These are phyloP conservation scores for Amphichorda felina DNA, from an alignment of 2,329 filamentous ascomycete species.

Conservation along the genomic window DNA sequence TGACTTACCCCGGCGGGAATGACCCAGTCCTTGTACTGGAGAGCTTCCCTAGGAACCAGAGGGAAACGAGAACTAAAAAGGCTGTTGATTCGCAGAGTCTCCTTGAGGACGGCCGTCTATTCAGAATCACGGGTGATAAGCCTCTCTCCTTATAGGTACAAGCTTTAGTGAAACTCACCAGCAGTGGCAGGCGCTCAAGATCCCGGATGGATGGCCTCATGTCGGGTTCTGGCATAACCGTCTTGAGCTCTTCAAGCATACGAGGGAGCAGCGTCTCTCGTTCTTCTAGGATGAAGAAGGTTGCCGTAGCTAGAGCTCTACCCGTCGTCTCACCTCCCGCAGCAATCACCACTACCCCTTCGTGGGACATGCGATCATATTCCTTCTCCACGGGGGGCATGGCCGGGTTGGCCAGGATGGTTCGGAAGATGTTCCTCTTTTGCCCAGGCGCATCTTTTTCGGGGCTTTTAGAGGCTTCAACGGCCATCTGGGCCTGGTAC, in stretches of 20 bases:
- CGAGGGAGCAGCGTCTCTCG: background rate
- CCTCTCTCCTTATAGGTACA: background rate
- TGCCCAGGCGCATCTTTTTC: background rate
- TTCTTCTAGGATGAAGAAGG: constrained; percentile 1
- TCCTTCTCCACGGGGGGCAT: background rate
- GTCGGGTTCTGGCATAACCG: constrained; percentile 1
- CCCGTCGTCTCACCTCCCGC: constrained; percentile 3
- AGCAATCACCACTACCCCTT: constrained; percentile 2
- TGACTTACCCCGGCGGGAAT: constrained; percentile 2
- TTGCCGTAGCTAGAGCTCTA: background rate
- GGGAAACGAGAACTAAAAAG: constrained; percentile 2
- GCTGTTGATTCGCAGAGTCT: constrained; percentile 1
- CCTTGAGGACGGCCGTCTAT: constrained; percentile 2
- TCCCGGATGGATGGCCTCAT: constrained; percentile 1
- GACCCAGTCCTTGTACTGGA: constrained; percentile 3
- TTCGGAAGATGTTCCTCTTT: constrained; percentile 1
- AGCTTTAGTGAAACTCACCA: too few relatives aligned
- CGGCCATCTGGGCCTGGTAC: constrained; percentile 1
- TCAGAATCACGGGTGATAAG: background rate
- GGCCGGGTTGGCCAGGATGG: background rate
- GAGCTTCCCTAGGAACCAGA: background rate
- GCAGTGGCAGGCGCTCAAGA: constrained; percentile 1
- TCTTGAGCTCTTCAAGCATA: background rate
- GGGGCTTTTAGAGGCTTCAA: background rate
- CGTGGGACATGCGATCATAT: constrained; percentile 1